A percentile compares a stretch with the other conserved stretches of the same genome.
These are phyloP conservation scores for Neltuma alba DNA, from an alignment of 306 rosid genomes.

Conservation along the genomic window DNA sequence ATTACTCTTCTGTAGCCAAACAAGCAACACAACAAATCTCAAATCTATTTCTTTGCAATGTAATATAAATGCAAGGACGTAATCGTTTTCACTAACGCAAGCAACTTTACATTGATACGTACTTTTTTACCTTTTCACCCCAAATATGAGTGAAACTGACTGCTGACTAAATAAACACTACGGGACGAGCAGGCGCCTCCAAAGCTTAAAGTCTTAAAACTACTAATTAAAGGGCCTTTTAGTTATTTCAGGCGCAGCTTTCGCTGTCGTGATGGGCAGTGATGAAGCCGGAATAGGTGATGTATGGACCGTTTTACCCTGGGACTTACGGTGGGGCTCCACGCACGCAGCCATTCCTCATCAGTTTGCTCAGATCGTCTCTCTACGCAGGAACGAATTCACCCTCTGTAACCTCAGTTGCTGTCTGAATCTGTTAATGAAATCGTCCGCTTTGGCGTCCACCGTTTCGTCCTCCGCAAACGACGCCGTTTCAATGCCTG, in stretches of 20 bases:
- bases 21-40: no score
- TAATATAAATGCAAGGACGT: no score
- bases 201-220: not conserved
- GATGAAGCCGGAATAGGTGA: not conserved
- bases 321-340: not conserved
- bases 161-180: no score
- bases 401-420: conserved; percentile 78
- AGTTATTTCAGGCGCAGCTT: not conserved
- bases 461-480: no score
- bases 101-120: no score
- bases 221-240: not conserved
- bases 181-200: not conserved
- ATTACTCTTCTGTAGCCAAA: no score
- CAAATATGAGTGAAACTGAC: no score
- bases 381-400: conserved; percentile 59
- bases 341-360: not conserved
- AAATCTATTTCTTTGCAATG: no score
- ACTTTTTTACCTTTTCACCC: no score
- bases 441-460: no score
- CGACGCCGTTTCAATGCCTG: no score
- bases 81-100: no score
- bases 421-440: conserved; percentile 74
- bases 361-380: conserved; percentile 33
- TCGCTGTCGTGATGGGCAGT: not conserved
- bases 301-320: not conserved